These are phyloP conservation scores for Colletotrichum siamense DNA, from an alignment of 2,329 filamentous ascomycete species.

Conservation along the genomic window DNA sequence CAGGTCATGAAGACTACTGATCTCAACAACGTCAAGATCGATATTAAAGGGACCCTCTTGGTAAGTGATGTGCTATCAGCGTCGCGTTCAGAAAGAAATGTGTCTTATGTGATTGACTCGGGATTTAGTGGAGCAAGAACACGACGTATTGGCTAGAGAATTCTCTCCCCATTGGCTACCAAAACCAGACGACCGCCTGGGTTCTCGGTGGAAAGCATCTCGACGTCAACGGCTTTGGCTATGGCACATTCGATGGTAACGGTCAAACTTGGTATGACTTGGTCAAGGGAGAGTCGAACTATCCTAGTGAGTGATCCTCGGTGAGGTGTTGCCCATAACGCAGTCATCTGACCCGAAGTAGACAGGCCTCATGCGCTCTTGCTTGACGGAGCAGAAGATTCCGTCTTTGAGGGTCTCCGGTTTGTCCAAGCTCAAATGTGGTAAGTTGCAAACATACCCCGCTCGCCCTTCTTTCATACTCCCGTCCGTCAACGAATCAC, in stretches of 20 bases:
- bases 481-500: no score
- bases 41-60: neutral
- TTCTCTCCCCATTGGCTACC: neutral
- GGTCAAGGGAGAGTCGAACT: neutral
- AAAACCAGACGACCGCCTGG: neutral
- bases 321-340: fast-evolving
- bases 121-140: neutral
- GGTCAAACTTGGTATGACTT: conserved; percentile 3
- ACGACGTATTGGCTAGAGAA: neutral
- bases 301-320: neutral
- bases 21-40: neutral
- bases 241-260: neutral
- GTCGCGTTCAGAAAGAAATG: no score
- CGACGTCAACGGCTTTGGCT: neutral
- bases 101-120: neutral
- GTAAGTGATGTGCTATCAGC: neutral
- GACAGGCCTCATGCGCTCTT: neutral
- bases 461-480: no score
- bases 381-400: neutral
- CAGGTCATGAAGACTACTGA: neutral
- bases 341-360: neutral
- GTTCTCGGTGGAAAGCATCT: neutral
- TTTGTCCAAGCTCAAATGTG: conserved; percentile 67
- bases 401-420: conserved; percentile 47
- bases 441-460: neutral